Conservation (phyloP, 805 yeast genomes). For the Saccharomycodes ludwigii region DNA sequence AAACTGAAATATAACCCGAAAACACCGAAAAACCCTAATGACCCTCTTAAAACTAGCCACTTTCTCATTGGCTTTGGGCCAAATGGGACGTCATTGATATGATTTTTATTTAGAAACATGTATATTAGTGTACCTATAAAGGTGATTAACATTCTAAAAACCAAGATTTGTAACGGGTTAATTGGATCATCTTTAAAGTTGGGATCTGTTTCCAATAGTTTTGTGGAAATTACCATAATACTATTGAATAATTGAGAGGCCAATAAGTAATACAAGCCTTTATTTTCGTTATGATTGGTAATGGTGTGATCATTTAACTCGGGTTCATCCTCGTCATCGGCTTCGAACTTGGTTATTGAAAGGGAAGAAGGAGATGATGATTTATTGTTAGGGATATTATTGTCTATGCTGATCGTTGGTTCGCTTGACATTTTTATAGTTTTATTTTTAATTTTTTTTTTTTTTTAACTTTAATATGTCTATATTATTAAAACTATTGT, state of each 20-base stretch:
- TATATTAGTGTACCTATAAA: constrained; percentile 43
- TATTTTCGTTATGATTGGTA: no score
- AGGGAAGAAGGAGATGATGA: no score
- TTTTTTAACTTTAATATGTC: no score
- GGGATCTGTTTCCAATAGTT: constrained; percentile 56
- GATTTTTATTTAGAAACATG: constrained; percentile 32
- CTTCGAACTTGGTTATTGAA: no score
- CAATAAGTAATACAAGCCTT: constrained; percentile 47
- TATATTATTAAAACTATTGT: no score
- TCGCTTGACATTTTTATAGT: no score
- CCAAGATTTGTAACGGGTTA: constrained; percentile 67
- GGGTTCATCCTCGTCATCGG: no score
- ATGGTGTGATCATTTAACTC: no score
- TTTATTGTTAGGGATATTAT: no score
- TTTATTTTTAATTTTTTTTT: no score
- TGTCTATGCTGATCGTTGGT: no score
- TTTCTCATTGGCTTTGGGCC: constrained; percentile 53
- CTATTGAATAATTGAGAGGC: constrained; percentile 64
- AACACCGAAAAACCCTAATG: constrained; percentile 70
- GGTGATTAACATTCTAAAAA: constrained; percentile 69
- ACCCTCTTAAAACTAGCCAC: constrained; percentile 49
- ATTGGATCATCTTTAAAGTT: constrained; percentile 42
- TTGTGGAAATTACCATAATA: constrained; percentile 63
- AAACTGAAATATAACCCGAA: constrained; percentile 67
- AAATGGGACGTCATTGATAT: constrained; percentile 47